These are phyloP conservation scores for Acanthochlamys bracteata DNA, from an alignment of 106 monocot genomes.

Conservation along the genomic window DNA sequence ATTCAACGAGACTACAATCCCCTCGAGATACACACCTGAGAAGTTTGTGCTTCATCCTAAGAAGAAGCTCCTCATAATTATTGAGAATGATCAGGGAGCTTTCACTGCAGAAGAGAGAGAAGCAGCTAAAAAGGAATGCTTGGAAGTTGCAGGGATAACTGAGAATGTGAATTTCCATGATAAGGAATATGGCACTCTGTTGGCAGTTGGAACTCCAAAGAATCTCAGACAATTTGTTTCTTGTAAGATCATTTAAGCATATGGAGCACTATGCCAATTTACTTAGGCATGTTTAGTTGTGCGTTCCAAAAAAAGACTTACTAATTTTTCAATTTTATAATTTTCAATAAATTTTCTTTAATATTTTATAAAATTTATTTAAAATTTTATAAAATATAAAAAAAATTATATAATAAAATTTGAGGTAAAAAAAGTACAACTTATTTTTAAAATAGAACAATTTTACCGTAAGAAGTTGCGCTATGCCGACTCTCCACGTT, in stretches of 20 bases:
- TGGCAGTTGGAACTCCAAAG: slow-evolving; percentile 90
- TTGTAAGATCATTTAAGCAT: slow-evolving; percentile 68
- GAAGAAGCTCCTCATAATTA: slow-evolving; percentile 56
- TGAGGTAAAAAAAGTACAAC: too few species aligned
- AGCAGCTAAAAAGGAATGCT: slow-evolving; percentile 76
- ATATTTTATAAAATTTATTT: too few species aligned
- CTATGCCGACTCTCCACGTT: too few species aligned
- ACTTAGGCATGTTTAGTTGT: too few species aligned
- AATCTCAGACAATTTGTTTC: too few species aligned
- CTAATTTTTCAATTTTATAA: too few species aligned
- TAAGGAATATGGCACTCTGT: slow-evolving; percentile 82
- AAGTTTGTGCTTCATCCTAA: slow-evolving; percentile 87
- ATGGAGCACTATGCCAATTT: neutral
- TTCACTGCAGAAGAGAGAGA: slow-evolving; percentile 96
- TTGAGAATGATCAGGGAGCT: slow-evolving; percentile 94
- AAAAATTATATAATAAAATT: too few species aligned
- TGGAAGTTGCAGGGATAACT: slow-evolving; percentile 45
- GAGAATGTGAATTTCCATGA: slow-evolving; percentile 99
- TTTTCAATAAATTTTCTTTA: too few species aligned
- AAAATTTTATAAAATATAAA: too few species aligned
- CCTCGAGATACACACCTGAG: slow-evolving; percentile 80
- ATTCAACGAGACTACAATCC: slow-evolving; percentile 86
- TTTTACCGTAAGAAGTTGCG: too few species aligned
- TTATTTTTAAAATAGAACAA: too few species aligned
- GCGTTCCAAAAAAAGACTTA: too few species aligned